These are phyloP conservation scores for Piper longum DNA, from an alignment of 164 flowering plant genomes.

Conservation along the genomic window DNA sequence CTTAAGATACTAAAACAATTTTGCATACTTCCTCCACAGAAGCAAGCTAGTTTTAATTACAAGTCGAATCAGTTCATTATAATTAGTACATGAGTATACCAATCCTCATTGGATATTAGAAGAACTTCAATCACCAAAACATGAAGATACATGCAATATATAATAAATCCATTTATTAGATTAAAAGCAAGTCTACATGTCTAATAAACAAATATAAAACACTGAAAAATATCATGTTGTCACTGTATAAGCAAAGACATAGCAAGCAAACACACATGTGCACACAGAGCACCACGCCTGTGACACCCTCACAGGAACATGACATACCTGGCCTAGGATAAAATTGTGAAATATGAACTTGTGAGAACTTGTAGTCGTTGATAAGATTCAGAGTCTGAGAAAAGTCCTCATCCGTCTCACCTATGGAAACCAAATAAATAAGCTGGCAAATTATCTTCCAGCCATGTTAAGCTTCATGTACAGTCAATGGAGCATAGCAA, in stretches of 20 bases:
- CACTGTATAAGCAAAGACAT: no score
- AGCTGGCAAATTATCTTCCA: not conserved
- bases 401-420: conserved; percentile 98
- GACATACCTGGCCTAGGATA: conserved; percentile 90
- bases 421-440: conserved; percentile 24
- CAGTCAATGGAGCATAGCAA: no score
- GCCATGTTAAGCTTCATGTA: not conserved
- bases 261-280: not conserved
- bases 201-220: no score
- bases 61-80: not conserved
- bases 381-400: conserved; percentile 58
- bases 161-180: no score
- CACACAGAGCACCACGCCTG: not conserved
- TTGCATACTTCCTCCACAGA: not conserved
- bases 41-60: not conserved
- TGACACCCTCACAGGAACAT: not conserved
- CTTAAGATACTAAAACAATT: not conserved
- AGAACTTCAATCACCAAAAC: not conserved
- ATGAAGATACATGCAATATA: not conserved
- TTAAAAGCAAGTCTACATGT: no score
- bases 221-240: no score
- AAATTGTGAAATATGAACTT: conserved; percentile 96
- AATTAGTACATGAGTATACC: not conserved
- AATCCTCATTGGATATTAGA: not conserved
- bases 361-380: conserved; percentile 74